Base-by-base conservation (phyloP, 1,284 basidiomycete species). In the Sanghuangporus sanghuang region DNA sequence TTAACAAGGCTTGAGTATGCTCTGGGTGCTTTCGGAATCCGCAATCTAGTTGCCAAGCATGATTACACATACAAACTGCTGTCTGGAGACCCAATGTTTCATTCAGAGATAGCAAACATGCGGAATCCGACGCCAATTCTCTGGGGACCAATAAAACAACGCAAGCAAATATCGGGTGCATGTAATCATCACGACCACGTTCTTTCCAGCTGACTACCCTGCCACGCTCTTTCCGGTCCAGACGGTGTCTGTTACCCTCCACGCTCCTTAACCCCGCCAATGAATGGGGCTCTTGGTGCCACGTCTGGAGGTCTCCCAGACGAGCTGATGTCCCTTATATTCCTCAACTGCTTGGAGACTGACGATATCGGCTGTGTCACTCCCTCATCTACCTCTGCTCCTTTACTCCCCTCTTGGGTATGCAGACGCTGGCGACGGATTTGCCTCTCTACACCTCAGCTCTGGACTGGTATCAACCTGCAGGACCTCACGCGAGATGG, bases 301-400 rank as follows among this genome's bases (percentile, higher is more conserved):
- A n/a, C 38, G 9, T 57, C 56, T 44, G 56, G 56, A 27, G 16
- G 23, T 16, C 59, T 61, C 12, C 59, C 59, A 39, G 59, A 61
- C 38, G 59, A 61, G 39, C 35, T 61, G 18, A 42, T 61, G 36
- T 50, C 50, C 8, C 48, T 53, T n/a, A 53, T 61, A 16, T 61
- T 61, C 50, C 39, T 61, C 36, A 38, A n/a, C 18, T 61, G 59
- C 50, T 35, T 61, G 36, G 59, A 61, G 49, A 48, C 59, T 54
- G 59, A 61, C 49, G 59, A 61, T 32, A 53, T 61, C 59, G 59
- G 59, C 49, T 61, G 59, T 18, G 27, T 40, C 21, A 42, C 21
- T 8, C 61, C 61, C 23, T 62, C 61, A 36, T 46, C 40, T 4
- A 12, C 32, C 12, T 21, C 35, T 39, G 61, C 61, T 23, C 61